phyloP scores from a whole-genome alignment of 495 filamentous ascomycete species.

The Neurospora sp. region DNA sequence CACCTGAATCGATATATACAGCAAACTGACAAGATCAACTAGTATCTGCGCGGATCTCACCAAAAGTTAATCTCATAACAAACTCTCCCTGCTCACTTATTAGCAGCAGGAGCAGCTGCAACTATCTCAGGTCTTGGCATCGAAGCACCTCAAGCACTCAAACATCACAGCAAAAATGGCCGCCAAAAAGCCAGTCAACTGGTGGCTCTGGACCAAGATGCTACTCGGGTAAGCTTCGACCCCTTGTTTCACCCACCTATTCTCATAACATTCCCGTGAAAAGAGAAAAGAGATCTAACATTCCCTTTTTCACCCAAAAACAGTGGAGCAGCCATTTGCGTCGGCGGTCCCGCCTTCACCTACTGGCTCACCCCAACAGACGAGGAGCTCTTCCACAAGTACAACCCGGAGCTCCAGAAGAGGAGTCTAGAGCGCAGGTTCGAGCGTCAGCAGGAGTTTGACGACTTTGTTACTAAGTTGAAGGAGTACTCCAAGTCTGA shows the following conservation, averaged over 20 bases:
- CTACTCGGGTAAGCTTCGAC: slow-evolving; percentile 18
- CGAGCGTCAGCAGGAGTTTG: slow-evolving; percentile 69
- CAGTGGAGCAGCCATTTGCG: slow-evolving; percentile 56
- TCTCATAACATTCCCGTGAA: too few relatives aligned
- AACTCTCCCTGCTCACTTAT: background rate
- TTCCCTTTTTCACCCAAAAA: background rate
- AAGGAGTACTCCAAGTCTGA: slow-evolving; percentile 85
- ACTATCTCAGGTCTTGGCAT: background rate
- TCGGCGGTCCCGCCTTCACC: slow-evolving; percentile 82
- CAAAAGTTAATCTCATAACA: background rate
- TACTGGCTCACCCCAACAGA: slow-evolving; percentile 73
- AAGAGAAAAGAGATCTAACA: background rate
- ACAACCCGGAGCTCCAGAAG: slow-evolving; percentile 88
- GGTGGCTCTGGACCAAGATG: slow-evolving; percentile 29
- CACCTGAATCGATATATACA: background rate
- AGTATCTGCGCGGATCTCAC: background rate
- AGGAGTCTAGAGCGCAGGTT: slow-evolving; percentile 65
- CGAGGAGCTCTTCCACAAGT: slow-evolving; percentile 82
- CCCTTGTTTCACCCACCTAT: too few relatives aligned
- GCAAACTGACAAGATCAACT: background rate
- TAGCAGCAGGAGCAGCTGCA: background rate
- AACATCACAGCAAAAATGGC: slow-evolving; percentile 7
- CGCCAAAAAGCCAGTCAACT: slow-evolving; percentile 24
- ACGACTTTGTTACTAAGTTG: slow-evolving; percentile 70
- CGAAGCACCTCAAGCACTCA: background rate